phyloP scores from a whole-genome alignment of 2,329 filamentous ascomycete genomes.

The Xylaria sp. region DNA sequence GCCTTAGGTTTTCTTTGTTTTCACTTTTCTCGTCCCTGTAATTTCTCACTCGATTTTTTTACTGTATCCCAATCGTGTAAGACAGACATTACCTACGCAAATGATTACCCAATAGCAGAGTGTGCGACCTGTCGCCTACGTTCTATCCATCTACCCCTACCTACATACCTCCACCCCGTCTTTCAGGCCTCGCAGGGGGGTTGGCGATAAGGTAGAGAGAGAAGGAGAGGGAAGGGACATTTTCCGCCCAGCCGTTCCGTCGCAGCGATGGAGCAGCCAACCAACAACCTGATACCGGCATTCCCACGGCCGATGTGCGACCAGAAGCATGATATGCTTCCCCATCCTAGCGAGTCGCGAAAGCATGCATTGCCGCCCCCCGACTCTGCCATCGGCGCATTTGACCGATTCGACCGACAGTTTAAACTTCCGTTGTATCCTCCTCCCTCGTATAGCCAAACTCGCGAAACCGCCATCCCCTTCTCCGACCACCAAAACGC shows the following conservation, averaged over 20 bases:
- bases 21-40: not conserved
- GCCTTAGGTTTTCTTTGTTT: not conserved
- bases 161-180: constrained; percentile 27
- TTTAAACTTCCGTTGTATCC: constrained; percentile 52
- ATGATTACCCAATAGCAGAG: constrained; percentile 31
- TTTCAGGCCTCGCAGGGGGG: constrained; percentile 28
- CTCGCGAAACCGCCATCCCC: constrained; percentile 50
- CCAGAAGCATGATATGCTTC: constrained; percentile 40
- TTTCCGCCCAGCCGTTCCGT: constrained; percentile 19
- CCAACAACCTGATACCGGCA: constrained; percentile 60
- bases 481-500: constrained; percentile 52
- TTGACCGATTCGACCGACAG: constrained; percentile 47
- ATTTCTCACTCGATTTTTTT: not conserved
- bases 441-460: constrained; percentile 53
- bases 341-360: constrained; percentile 26
- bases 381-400: constrained; percentile 35
- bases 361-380: constrained; percentile 43
- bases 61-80: constrained; percentile 4
- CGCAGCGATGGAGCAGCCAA: constrained; percentile 54
- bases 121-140: constrained; percentile 26
- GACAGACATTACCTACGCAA: constrained; percentile 17
- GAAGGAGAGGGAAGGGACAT: constrained; percentile 30
- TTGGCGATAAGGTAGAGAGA: constrained; percentile 1
- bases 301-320: constrained; percentile 48
- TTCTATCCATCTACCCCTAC: constrained; percentile 3